Conservation (phyloP, 225 moss, liverwort and hornwort genomes). For the Physcomitrium patens region DNA sequence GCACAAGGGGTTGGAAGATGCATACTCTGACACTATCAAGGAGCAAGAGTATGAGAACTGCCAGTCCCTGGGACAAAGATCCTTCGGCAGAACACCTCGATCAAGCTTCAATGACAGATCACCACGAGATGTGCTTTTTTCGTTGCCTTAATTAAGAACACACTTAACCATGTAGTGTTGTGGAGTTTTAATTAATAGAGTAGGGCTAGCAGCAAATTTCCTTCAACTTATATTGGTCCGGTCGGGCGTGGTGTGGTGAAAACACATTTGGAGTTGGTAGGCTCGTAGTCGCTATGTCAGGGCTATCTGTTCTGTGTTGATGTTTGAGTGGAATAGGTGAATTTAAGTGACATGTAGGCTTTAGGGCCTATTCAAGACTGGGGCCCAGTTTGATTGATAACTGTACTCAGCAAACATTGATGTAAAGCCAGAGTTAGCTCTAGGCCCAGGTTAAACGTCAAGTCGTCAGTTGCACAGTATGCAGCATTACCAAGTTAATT, state of each 20-base stretch:
- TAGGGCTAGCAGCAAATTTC: background rate
- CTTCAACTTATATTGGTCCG: background rate
- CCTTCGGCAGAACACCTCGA: conserved; percentile 29
- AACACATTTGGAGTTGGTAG: background rate
- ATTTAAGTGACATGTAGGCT: background rate
- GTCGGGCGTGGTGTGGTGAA: background rate
- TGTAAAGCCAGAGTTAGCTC: too few species aligned
- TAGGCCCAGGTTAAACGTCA: too few species aligned
- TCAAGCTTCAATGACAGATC: conserved; percentile 46
- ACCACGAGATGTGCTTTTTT: conserved; percentile 51
- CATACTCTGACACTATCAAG: conserved; percentile 35
- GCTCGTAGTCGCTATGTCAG: background rate
- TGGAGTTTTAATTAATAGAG: background rate
- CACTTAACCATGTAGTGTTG: background rate
- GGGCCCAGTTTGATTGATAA: background rate
- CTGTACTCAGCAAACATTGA: too few species aligned
- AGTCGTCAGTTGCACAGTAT: too few species aligned
- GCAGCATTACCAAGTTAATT: too few species aligned
- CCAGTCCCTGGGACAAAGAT: conserved; percentile 37
- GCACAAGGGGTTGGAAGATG: conserved; percentile 42
- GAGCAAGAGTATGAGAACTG: conserved; percentile 31
- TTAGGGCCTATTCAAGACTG: conserved; percentile 1
- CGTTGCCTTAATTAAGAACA: conserved; percentile 43
- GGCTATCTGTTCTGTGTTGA: conserved; percentile 5
- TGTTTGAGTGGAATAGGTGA: background rate